These are phyloP conservation scores for Fremontodendron californicum DNA, from an alignment of 345 rosid species.

Conservation along the genomic window DNA sequence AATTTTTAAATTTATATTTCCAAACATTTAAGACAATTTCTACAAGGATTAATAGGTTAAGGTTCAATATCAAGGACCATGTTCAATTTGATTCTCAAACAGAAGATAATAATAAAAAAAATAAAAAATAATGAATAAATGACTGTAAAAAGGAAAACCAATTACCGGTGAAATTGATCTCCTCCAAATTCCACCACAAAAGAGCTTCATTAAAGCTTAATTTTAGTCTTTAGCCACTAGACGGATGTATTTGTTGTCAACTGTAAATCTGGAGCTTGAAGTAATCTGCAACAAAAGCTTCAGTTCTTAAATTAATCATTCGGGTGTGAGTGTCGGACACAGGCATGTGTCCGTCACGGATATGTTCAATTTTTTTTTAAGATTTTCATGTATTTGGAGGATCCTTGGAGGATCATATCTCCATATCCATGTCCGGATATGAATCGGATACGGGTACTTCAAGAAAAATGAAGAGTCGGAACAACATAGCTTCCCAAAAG, in stretches of 20 bases:
- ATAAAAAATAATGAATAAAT: not conserved
- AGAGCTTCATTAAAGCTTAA: not conserved
- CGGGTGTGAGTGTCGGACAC: too few species aligned
- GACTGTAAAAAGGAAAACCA: not conserved
- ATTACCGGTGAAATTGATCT: not conserved
- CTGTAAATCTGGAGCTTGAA: constrained; percentile 56
- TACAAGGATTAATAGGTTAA: too few species aligned
- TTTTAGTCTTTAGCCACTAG: constrained; percentile 46
- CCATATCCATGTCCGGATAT: too few species aligned
- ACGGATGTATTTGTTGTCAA: constrained; percentile 57
- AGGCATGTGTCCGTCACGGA: too few species aligned
- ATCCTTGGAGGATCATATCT: too few species aligned
- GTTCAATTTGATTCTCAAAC: constrained; percentile 2
- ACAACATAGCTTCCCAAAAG: too few species aligned
- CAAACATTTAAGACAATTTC: too few species aligned
- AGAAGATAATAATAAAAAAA: not conserved
- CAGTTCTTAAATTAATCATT: not conserved
- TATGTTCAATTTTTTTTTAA: too few species aligned
- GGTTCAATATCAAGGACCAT: not conserved
- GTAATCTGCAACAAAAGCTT: constrained; percentile 40
- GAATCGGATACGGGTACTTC: too few species aligned
- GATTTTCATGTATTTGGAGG: too few species aligned
- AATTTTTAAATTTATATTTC: too few species aligned
- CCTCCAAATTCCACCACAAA: not conserved
- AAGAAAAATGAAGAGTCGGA: too few species aligned